phyloP scores from a whole-genome alignment of 2,329 filamentous ascomycete species.

The Sporothrix curviconia region DNA sequence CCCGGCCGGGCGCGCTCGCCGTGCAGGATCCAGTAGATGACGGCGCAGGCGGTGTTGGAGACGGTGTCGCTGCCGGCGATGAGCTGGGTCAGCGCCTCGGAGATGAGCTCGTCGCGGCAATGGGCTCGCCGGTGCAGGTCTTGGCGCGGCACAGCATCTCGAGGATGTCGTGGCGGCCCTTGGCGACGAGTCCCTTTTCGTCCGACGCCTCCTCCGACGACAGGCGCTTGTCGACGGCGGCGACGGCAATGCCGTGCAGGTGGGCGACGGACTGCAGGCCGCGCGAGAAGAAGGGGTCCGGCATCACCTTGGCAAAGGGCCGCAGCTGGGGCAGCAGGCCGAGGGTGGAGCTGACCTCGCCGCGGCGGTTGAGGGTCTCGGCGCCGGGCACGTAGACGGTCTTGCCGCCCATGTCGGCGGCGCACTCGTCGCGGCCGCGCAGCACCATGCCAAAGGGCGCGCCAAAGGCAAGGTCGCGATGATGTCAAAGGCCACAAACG shows the following conservation, averaged over 20 bases:
- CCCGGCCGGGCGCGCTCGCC: conserved; percentile 14
- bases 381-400: conserved; percentile 15
- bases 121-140: conserved; percentile 7
- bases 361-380: conserved; percentile 17
- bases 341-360: conserved; percentile 18
- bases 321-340: conserved; percentile 14
- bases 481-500: conserved; percentile 34
- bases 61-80: conserved; percentile 18
- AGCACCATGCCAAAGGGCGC: conserved; percentile 31
- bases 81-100: conserved; percentile 17
- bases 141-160: conserved; percentile 16
- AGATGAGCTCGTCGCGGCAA: conserved; percentile 15
- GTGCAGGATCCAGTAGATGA: conserved; percentile 18
- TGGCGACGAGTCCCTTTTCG: conserved; percentile 4
- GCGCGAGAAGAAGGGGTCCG: conserved; percentile 15
- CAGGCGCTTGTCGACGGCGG: conserved; percentile 16
- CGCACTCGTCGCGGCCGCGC: conserved; percentile 17
- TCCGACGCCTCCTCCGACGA: conserved; percentile 6
- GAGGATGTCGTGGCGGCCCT: conserved; percentile 17
- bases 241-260: conserved; percentile 17
- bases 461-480: conserved; percentile 39
- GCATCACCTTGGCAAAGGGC: conserved; percentile 10
- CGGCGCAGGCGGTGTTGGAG: conserved; percentile 17
- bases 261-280: conserved; percentile 14
- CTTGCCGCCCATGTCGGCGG: conserved; percentile 2